Evolutionary conservation across 306 rosid species (phyloP), one percentile per base, ranked within the genome.

Genomic region (Glycyrrhiza uralensis): DNA sequence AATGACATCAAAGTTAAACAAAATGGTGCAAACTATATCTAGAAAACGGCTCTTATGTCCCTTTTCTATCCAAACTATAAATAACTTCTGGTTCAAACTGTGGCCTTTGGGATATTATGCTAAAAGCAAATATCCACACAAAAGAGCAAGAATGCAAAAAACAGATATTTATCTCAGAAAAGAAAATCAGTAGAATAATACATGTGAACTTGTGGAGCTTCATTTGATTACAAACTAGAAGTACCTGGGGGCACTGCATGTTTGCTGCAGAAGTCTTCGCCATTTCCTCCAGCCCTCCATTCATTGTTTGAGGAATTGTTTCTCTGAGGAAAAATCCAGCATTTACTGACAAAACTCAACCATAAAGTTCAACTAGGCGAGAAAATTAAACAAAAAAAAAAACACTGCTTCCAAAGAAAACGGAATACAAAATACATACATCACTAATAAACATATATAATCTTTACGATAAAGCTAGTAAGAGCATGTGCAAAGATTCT

Each of bases 181-280:
- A 57, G 4, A 79, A 52, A 74, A 39, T 74, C 10, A 9, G 35
- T 49, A 17, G 50, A 58, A n/a, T n/a, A n/a, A 35, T 19, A 60
- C n/a, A 20, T 52, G 38, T 26, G n/a, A 65, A 68, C 63, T 66
- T 58, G 19, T n/a, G 66, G 68, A 80, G 69, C 57, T 70, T 72
- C 51, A 29, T 20, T 41, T 26, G 1, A 38, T 18, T 57, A 22
- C 35, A 38, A 36, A 12, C 5, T 62, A 42, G 29, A 61, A 19
- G 23, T 84, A 89, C 98, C 97, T 67, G 87, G 60, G 18, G 96
- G 86, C 38, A 91, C 77, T 45, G 69, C 84, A 75, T 91, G 73
- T 83, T 84, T 68, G 76, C 56, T 81, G 33, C 57, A 76, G 84
- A 94, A 91, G 66, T 82, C 87, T 71, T 83, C 83, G 41, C 76